Evolutionary conservation across 2,329 filamentous ascomycete genomes (phyloP).

Genomic region (Fusarium devonianum): DNA sequence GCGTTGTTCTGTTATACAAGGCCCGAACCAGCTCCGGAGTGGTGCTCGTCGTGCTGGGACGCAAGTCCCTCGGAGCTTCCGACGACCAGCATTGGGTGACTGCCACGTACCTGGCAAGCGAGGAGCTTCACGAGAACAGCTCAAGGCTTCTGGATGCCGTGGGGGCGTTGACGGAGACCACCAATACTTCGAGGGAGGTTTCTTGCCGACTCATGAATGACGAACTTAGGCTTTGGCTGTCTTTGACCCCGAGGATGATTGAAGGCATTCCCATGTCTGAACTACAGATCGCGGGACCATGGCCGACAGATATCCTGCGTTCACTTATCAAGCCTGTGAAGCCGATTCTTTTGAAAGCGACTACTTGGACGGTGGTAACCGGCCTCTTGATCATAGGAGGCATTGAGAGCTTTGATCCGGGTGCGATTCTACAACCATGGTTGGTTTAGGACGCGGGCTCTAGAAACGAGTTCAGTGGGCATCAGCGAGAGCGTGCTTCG

Average conservation of each 20-base stretch:
- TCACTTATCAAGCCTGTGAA: not conserved
- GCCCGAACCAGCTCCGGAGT: not conserved
- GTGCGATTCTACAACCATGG: not conserved
- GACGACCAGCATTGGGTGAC: slow-evolving; percentile 1
- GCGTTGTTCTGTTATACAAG: not conserved
- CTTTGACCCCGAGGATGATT: not conserved
- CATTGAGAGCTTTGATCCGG: not conserved
- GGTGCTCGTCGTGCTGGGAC: not conserved
- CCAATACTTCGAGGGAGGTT: not conserved
- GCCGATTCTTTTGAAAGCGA: not conserved
- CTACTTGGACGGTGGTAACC: not conserved
- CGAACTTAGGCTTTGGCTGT: not conserved
- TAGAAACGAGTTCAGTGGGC: no score
- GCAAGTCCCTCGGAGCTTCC: not conserved
- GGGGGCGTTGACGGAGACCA: not conserved
- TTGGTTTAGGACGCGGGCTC: no score
- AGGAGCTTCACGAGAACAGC: not conserved
- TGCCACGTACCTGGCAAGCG: not conserved
- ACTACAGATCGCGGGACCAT: not conserved
- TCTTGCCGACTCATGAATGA: not conserved
- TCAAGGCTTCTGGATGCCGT: slow-evolving; percentile 4
- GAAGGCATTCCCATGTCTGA: not conserved
- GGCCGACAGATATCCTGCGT: not conserved
- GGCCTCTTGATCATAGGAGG: not conserved
- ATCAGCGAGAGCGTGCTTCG: no score